phyloP scores from a whole-genome alignment of 202 grass and related monocot genomes.

The Digitaria exilis region DNA sequence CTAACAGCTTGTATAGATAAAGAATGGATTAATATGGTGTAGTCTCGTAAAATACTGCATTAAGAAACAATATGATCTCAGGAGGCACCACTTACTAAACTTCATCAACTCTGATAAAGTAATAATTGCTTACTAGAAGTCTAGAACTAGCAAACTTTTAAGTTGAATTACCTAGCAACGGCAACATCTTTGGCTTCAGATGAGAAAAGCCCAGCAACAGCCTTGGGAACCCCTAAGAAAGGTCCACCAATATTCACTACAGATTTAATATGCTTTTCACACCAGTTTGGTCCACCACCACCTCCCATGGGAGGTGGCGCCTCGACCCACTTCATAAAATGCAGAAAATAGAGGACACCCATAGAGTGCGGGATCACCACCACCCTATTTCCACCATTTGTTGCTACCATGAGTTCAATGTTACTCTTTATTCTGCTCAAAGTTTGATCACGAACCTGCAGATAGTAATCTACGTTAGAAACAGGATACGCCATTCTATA shows the following conservation, averaged over 20 bases:
- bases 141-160: conserved; percentile 8
- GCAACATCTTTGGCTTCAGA: conserved; percentile 99
- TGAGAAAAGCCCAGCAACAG: conserved; percentile 88
- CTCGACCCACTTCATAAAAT: conserved; percentile 99
- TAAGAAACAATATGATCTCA: conserved; percentile 26
- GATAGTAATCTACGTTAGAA: conserved; percentile 16
- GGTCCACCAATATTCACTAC: conserved; percentile 97
- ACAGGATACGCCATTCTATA: conserved; percentile 16
- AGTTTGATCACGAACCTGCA: conserved; percentile 86
- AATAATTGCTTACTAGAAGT: not conserved
- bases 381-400: conserved; percentile 94
- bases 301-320: conserved; percentile 90
- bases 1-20: conserved; percentile 10
- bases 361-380: conserved; percentile 99
- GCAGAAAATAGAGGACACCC: conserved; percentile 96
- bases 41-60: conserved; percentile 27
- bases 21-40: not conserved
- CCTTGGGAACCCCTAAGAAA: conserved; percentile 96
- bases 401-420: conserved; percentile 90
- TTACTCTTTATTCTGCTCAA: conserved; percentile 97
- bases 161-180: conserved; percentile 77
- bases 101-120: not conserved
- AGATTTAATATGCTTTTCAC: conserved; percentile 92
- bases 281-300: conserved; percentile 90
- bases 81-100: not conserved